Evolutionary conservation across 2,329 filamentous ascomycete species (phyloP), one percentile per base, ranked within the genome.

Genomic region (Volutella citrinella): DNA sequence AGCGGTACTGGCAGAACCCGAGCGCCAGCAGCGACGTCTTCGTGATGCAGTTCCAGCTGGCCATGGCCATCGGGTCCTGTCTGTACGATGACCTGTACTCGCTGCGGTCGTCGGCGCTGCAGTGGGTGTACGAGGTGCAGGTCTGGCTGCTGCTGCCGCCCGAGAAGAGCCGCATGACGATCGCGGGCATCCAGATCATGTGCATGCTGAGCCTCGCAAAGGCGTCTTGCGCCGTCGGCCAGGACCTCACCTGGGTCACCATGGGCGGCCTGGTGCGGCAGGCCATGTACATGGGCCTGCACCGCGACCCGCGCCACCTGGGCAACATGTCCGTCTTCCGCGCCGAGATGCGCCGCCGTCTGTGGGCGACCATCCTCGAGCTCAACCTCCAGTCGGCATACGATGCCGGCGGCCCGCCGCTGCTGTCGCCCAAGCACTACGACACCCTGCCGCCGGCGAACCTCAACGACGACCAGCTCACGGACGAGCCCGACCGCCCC

Each of bases 351-450:
- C 65, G 76, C 3, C 61, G 76, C 5, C 63, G 76, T 4, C 48
- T 80, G 2, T 80, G 76, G 77, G 67, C 69, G 7, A 75, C 73
- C 0, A 65, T 77, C 10, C 36, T 78, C 6, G 75, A 80, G 48
- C 52, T 79, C 4, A 68, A 69, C n/a, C 35, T 78, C 10, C 70
- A 76, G 46, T 60, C 65, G 3, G 66, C 70, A 14, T 55, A 76
- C 16, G 69, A 74, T 36, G 65, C 70, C 1, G 74, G 75, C 1
- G 69, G 70, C 1, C 65, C 68, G 3, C 70, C 73, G 4, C 55
- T 76, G 7, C 56, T 78, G 7, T 61, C 65, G 1, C 32, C 52
- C 0, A 49, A 64, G 8, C 68, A 76, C 33, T 78, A 68, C 35
- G 74, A 80, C 38, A 70, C 72, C 0, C 59, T 57, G 9, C 58